Percentiles rank a stretch among this genome's conserved stretches.
Conservation (phyloP, 805 yeast genomes). For the Candida silvicultrix region DNA sequence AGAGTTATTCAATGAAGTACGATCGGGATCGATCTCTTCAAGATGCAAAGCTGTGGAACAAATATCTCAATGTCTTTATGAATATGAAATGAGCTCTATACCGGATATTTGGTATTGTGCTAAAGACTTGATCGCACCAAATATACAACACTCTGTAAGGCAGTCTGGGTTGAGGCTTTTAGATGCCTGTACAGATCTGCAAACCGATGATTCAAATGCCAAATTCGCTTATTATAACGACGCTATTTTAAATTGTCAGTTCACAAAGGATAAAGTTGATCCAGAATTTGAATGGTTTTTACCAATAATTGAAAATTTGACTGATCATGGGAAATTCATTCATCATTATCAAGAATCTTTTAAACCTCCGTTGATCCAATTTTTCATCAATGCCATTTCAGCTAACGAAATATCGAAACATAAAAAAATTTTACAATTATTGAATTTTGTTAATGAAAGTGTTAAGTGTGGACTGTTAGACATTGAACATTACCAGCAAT, state of each 20-base stretch:
- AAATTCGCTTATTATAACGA: constrained; percentile 55
- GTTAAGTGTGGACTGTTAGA: constrained; percentile 41
- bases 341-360: constrained; percentile 45
- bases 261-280: constrained; percentile 28
- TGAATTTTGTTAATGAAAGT: constrained; percentile 36
- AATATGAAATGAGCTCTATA: constrained; percentile 48
- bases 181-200: constrained; percentile 46
- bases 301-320: constrained; percentile 37
- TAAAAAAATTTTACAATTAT: constrained; percentile 18
- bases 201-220: constrained; percentile 39
- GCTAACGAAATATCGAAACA: constrained; percentile 20
- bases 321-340: constrained; percentile 47
- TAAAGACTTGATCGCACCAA: constrained; percentile 40
- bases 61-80: constrained; percentile 43
- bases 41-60: constrained; percentile 46
- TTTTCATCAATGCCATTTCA: constrained; percentile 28
- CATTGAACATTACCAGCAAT: constrained; percentile 5
- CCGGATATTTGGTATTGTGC: constrained; percentile 76
- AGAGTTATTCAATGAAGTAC: constrained; percentile 31
- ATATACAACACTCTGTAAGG: constrained; percentile 28
- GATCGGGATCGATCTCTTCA: constrained; percentile 28
- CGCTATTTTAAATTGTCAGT: constrained; percentile 38
- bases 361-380: constrained; percentile 30
- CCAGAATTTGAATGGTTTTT: constrained; percentile 48
- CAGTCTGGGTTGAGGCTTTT: constrained; percentile 48